phyloP scores from a whole-genome alignment of 306 rosid species.

The Biancaea sappan region DNA sequence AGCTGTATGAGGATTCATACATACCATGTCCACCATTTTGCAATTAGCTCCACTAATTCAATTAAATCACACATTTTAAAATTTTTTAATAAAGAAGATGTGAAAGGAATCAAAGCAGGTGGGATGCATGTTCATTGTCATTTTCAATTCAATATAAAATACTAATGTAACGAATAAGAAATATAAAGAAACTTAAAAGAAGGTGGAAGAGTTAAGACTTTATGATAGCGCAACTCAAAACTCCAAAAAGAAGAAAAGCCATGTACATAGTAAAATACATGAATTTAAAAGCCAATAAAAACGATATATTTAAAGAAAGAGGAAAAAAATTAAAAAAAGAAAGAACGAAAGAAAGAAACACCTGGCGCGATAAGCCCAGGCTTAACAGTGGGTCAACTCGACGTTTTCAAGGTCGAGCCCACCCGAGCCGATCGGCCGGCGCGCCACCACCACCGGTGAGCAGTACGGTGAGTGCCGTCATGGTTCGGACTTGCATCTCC shows the following conservation, averaged over 20 bases:
- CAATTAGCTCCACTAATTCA: background rate
- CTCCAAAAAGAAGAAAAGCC: slow-evolving; percentile 42
- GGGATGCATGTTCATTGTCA: slow-evolving; percentile 42
- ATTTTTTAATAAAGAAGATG: background rate
- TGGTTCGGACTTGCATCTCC: slow-evolving; percentile 92
- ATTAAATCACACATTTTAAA: background rate
- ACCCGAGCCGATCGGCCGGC: slow-evolving; percentile 36
- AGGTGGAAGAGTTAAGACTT: background rate
- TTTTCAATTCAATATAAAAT: slow-evolving; percentile 34
- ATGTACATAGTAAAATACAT: slow-evolving; percentile 66
- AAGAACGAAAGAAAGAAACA: slow-evolving; percentile 29
- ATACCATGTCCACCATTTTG: too few relatives aligned
- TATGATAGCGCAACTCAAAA: slow-evolving; percentile 35
- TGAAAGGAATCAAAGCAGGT: slow-evolving; percentile 42
- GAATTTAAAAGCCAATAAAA: slow-evolving; percentile 41
- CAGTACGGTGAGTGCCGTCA: slow-evolving; percentile 68
- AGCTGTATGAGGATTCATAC: background rate
- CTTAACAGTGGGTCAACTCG: slow-evolving; percentile 43
- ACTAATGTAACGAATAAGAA: slow-evolving; percentile 3
- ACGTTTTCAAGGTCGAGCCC: slow-evolving; percentile 31
- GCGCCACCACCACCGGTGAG: slow-evolving; percentile 57
- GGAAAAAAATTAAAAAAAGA: slow-evolving; percentile 5
- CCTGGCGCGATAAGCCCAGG: slow-evolving; percentile 60
- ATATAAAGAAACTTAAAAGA: background rate
- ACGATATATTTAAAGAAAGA: slow-evolving; percentile 2